Evolutionary conservation across 768 basidiomycete genomes (phyloP).

Genomic region (Neoboletus brunneissimus): DNA sequence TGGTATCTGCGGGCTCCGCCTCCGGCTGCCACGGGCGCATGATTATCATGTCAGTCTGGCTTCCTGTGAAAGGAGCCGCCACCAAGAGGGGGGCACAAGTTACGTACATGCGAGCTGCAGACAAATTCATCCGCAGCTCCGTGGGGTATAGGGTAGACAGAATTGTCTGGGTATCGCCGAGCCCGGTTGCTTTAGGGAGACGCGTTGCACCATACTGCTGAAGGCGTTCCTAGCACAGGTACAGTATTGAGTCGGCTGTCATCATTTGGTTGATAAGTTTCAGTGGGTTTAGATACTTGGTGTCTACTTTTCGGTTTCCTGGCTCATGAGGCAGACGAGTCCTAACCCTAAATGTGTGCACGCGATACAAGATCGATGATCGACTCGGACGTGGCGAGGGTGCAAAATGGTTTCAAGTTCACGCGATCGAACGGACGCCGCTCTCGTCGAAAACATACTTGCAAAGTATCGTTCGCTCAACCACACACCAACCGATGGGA

Average conservation of each 20-base stretch:
- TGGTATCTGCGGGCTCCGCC: conserved; percentile 6
- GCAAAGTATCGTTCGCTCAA: conserved; percentile 43
- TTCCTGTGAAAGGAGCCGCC: conserved; percentile 34
- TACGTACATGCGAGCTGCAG: conserved; percentile 43
- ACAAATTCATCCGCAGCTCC: conserved; percentile 37
- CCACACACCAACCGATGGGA: conserved; percentile 49
- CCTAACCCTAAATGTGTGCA: no score
- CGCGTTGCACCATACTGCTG: no score
- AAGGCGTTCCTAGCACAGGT: no score
- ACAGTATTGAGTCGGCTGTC: no score
- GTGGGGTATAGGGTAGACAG: conserved; percentile 10
- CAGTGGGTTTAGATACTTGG: no score
- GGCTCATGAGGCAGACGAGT: no score
- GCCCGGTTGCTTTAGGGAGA: background rate
- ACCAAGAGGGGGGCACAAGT: background rate
- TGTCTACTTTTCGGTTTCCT: no score
- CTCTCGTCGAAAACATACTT: conserved; percentile 39
- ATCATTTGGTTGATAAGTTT: no score
- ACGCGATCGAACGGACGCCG: conserved; percentile 13
- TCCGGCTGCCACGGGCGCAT: conserved; percentile 5
- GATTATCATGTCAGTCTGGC: background rate
- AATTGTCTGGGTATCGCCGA: background rate
- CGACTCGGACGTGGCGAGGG: no score
- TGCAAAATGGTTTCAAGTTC: background rate
- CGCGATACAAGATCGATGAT: no score